These are phyloP conservation scores for Penicillium palitans DNA, from an alignment of 2,329 filamentous ascomycete species.

Conservation along the genomic window DNA sequence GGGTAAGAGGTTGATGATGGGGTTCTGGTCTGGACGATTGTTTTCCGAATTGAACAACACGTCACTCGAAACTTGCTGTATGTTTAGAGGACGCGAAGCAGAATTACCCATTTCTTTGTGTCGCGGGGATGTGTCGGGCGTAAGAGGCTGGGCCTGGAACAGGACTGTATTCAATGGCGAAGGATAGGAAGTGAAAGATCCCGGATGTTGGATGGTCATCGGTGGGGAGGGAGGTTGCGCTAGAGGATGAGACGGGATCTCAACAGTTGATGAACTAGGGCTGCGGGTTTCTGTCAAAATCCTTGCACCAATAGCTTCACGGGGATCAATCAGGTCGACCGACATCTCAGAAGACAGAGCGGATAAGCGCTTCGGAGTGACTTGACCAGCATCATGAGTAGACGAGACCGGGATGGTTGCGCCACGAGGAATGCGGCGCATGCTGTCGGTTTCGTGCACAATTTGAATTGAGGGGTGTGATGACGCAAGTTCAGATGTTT, in stretches of 20 bases:
- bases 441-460: constrained; percentile 53
- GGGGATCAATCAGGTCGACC: constrained; percentile 50
- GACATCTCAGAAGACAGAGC: constrained; percentile 55
- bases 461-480: constrained; percentile 53
- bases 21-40: constrained; percentile 17
- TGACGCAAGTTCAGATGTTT: constrained; percentile 37
- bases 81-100: constrained; percentile 23
- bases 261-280: constrained; percentile 39
- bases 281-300: constrained; percentile 37
- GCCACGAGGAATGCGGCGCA: constrained; percentile 49
- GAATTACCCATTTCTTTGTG: constrained; percentile 21
- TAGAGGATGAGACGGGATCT: constrained; percentile 47
- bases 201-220: constrained; percentile 44
- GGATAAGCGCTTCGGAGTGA: constrained; percentile 55
- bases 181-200: constrained; percentile 35
- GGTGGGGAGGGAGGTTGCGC: constrained; percentile 50
- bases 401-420: constrained; percentile 41
- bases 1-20: constrained; percentile 17
- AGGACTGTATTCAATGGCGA: constrained; percentile 35
- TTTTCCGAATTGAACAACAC: constrained; percentile 37
- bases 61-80: constrained; percentile 35
- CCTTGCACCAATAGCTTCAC: constrained; percentile 36
- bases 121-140: constrained; percentile 46
- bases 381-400: constrained; percentile 30
- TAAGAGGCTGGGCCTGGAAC: constrained; percentile 41